Evolutionary conservation across 345 rosid species (phyloP).

Genomic region (Cardamine resedifolia): DNA sequence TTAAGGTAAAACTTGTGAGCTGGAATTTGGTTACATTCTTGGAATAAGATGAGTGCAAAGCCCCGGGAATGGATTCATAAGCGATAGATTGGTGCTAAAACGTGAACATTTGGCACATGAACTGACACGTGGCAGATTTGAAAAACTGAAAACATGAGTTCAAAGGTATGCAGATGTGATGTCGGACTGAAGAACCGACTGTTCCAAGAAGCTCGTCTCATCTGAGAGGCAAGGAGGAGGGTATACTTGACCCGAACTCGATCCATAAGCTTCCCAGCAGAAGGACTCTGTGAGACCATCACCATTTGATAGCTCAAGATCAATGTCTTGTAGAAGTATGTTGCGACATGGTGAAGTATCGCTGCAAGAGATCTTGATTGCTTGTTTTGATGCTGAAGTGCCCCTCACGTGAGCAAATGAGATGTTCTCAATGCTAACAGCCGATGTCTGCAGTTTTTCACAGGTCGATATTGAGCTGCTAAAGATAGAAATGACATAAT

Average conservation of each 20-base stretch:
- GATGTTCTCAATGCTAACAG: constrained; percentile 65
- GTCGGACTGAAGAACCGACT: constrained; percentile 35
- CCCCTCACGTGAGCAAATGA: constrained; percentile 59
- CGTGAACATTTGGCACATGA: background rate
- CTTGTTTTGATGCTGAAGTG: constrained; percentile 76
- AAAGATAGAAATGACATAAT: background rate
- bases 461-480: background rate
- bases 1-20: background rate
- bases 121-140: constrained; percentile 5
- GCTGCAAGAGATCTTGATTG: constrained; percentile 74
- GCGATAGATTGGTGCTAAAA: background rate
- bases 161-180: constrained; percentile 37
- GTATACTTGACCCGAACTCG: constrained; percentile 49
- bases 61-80: background rate
- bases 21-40: background rate
- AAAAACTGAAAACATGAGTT: constrained; percentile 19
- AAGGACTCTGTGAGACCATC: constrained; percentile 49
- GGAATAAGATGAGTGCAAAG: background rate
- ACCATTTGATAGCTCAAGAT: constrained; percentile 44
- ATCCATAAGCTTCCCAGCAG: constrained; percentile 84
- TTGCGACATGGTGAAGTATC: constrained; percentile 59
- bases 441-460: constrained; percentile 62
- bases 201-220: constrained; percentile 44
- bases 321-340: constrained; percentile 62
- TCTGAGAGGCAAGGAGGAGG: constrained; percentile 64